Evolutionary conservation across 352 stramenopile genomes (phyloP).

Genomic region (Globisporangium middletonii): DNA sequence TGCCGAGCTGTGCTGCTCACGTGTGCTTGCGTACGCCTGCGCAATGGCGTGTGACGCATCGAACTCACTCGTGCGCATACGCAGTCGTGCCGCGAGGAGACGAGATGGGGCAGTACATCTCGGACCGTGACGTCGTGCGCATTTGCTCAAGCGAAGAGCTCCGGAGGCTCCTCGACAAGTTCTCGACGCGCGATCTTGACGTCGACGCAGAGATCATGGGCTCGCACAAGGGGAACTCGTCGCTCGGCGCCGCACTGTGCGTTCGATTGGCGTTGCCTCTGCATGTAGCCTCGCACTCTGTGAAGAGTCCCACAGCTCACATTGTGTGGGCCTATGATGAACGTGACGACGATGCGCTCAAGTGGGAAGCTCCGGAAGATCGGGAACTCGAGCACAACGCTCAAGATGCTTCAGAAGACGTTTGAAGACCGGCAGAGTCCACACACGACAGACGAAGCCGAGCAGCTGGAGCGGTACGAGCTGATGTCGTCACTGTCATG

Average conservation of each 20-base stretch:
- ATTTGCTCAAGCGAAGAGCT: slow-evolving; percentile 59
- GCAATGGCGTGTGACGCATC: not conserved
- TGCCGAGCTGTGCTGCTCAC: not conserved
- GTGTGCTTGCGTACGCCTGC: not conserved
- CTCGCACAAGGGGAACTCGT: slow-evolving; percentile 35
- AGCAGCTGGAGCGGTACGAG: slow-evolving; percentile 34
- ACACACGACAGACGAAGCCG: slow-evolving; percentile 28
- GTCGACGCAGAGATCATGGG: slow-evolving; percentile 65
- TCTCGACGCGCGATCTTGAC: slow-evolving; percentile 47
- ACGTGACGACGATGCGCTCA: not conserved
- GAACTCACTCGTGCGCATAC: not conserved
- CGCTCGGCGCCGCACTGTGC: slow-evolving; percentile 56
- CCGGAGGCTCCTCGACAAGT: slow-evolving; percentile 57
- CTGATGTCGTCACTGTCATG: not conserved
- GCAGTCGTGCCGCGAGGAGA: slow-evolving; percentile 48
- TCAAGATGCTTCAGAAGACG: slow-evolving; percentile 69
- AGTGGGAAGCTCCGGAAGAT: slow-evolving; percentile 72
- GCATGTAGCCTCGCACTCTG: not conserved
- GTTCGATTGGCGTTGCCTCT: not conserved
- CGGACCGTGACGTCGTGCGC: slow-evolving; percentile 64
- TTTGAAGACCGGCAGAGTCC: slow-evolving; percentile 53
- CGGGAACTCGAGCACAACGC: slow-evolving; percentile 47
- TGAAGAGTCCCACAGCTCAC: not conserved
- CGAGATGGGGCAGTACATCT: slow-evolving; percentile 55
- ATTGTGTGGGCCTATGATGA: not conserved